Percentiles rank a stretch among this genome's conserved stretches.
These are phyloP conservation scores for Catharanthus roseus DNA, from an alignment of 257 asterid genomes.

Conservation along the genomic window DNA sequence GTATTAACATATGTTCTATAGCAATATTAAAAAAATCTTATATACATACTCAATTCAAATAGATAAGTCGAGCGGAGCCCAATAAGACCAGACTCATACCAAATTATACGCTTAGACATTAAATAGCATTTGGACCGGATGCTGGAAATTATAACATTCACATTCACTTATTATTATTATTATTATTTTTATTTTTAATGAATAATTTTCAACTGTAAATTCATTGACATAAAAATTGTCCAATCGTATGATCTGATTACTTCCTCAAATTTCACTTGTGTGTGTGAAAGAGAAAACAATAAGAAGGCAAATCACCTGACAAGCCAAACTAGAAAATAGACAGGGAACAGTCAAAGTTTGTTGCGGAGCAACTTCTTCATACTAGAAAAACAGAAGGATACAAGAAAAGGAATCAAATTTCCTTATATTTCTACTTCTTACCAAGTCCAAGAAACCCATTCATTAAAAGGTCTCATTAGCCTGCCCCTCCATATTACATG, in stretches of 20 bases:
- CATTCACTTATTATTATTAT: too few relatives aligned
- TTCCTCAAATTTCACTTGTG: neutral
- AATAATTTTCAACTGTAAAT: neutral
- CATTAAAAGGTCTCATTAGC: too few relatives aligned
- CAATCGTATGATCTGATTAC: neutral
- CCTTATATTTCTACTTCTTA: neutral
- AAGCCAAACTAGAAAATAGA: neutral
- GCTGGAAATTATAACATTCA: neutral
- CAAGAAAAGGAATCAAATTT: constrained; percentile 23
- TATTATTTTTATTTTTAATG: too few relatives aligned
- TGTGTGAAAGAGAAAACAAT: constrained; percentile 15
- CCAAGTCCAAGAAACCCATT: constrained; percentile 10
- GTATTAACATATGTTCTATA: too few relatives aligned
- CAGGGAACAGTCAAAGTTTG: constrained; percentile 23
- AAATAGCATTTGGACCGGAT: too few relatives aligned
- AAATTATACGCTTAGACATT: too few relatives aligned
- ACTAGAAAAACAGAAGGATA: neutral
- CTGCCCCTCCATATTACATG: too few relatives aligned
- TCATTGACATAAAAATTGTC: neutral
- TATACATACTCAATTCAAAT: too few relatives aligned
- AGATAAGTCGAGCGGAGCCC: too few relatives aligned
- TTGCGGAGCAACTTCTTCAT: neutral
- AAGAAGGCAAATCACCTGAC: neutral
- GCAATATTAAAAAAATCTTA: too few relatives aligned
- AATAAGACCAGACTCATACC: too few relatives aligned